A percentile compares a stretch with the other conserved stretches of the same genome.
These are phyloP conservation scores for Lactarius hengduanensis DNA, from an alignment of 768 basidiomycete species.

Conservation along the genomic window DNA sequence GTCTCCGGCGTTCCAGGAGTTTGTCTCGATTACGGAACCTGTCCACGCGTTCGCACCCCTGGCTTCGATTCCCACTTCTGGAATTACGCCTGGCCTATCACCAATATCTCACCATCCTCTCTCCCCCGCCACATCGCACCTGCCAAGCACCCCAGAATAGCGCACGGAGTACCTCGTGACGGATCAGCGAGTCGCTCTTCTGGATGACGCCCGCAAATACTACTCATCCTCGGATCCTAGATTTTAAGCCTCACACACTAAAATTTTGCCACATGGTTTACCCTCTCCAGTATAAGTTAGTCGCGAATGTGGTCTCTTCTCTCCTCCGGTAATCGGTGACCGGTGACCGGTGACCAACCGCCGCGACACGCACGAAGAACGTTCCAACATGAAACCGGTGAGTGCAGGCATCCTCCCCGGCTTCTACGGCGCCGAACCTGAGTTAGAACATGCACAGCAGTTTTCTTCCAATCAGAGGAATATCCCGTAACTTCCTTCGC, in stretches of 20 bases:
- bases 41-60: conserved; percentile 9
- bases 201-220: background rate
- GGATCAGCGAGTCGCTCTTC: background rate
- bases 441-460: background rate
- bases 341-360: background rate
- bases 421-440: background rate
- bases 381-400: background rate
- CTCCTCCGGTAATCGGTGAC: background rate
- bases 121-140: background rate
- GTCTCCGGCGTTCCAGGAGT: conserved; percentile 3
- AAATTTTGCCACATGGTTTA: background rate
- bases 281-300: background rate
- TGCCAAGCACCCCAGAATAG: background rate
- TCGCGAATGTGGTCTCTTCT: background rate
- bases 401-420: background rate
- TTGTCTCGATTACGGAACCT: conserved; percentile 8
- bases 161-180: background rate
- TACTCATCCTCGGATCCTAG: background rate
- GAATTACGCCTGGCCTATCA: background rate
- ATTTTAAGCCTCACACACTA: background rate
- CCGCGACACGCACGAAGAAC: background rate
- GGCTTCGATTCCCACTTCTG: conserved; percentile 9
- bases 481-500: background rate
- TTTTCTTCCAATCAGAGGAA: background rate
- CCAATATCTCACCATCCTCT: background rate